Evolutionary conservation across 2,329 filamentous ascomycete genomes (phyloP).

Genomic region (Fonsecaea nubica): DNA sequence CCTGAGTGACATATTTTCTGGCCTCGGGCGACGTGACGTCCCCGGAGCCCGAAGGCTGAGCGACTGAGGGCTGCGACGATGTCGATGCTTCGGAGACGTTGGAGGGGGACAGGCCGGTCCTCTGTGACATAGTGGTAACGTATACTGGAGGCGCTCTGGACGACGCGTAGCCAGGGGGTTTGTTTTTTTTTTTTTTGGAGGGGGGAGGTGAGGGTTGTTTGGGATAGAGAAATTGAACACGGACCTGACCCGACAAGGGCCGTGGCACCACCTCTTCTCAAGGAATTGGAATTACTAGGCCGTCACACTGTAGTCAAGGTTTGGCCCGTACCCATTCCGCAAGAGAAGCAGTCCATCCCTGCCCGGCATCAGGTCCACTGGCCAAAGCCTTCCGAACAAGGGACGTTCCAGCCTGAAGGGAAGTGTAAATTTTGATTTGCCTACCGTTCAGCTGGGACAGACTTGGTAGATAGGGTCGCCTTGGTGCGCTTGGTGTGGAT

Average conservation of each 20-base stretch:
- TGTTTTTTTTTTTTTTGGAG: no score
- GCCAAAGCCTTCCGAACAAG: background rate
- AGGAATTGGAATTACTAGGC: constrained; percentile 4
- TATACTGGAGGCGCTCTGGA: background rate
- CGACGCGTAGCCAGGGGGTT: background rate
- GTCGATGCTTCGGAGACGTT: constrained; percentile 5
- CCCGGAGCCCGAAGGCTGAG: background rate
- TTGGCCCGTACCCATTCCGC: constrained; percentile 5
- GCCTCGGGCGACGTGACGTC: constrained; percentile 7
- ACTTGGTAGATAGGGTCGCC: background rate
- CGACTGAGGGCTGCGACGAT: constrained; percentile 3
- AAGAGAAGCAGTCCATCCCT: constrained; percentile 5
- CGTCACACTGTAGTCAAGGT: background rate
- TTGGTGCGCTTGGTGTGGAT: background rate
- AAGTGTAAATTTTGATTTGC: constrained; percentile 5
- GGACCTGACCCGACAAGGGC: constrained; percentile 4
- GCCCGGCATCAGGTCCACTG: constrained; percentile 3
- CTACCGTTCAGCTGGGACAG: constrained; percentile 2
- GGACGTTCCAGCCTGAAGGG: background rate
- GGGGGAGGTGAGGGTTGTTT: background rate
- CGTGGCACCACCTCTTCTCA: background rate
- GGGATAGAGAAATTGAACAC: background rate
- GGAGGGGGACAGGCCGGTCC: constrained; percentile 5
- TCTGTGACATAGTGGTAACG: background rate
- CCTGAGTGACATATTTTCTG: constrained; percentile 25